Base-by-base conservation (phyloP, 2,329 filamentous ascomycete genomes). In the Pseudogymnoascus sp. region DNA sequence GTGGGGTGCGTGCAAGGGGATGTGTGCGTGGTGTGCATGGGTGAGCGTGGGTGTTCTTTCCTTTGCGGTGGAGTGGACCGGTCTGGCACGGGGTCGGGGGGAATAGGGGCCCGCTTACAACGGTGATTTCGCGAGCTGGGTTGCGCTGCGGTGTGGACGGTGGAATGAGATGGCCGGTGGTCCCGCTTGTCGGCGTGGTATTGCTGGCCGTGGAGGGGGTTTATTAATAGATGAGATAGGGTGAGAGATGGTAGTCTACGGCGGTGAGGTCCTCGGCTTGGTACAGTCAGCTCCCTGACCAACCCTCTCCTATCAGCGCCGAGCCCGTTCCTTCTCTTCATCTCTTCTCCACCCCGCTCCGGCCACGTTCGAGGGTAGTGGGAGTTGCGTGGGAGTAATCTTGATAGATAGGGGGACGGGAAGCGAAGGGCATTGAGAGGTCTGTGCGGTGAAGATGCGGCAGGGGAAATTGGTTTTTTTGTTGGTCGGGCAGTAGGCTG, bases 281-380 rank as follows among this genome's bases (percentile, higher is more conserved):
- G 45, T 52, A 52, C 45, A 52, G 26, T 52, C 26, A 52, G 45
- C 45, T 31, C 45, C 45, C 45, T 52, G 26, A 52, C 26, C 45
- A 52, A 52, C 14, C 6, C 6, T 52, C 4, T 23, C 4, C 14
- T n/a, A 26, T 26, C 26, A 14, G 45, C 14, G 45, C 45, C 45
- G 23, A 52, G n/a, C 21, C 45, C 4, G 26, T 29, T n/a, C 3
- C 2, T 7, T 52, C 45, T 26, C 26, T 7, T 29, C 23, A 11
- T 16, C 26, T 26, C 45, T 19, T 19, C 26, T 52, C 45, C 26
- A 4, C 26, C 4, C 14, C 45, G 14, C n/a, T n/a, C 43, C 23
- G 26, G 26, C n/a, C 26, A 52, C 45, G 45, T 31, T 52, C 43
- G 43, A 19, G 14, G 45, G 12, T n/a, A 26, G 26, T 31, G 45